These are phyloP conservation scores for Ceratobasidium sp. DNA, from an alignment of 1,284 basidiomycete genomes.

Conservation along the genomic window DNA sequence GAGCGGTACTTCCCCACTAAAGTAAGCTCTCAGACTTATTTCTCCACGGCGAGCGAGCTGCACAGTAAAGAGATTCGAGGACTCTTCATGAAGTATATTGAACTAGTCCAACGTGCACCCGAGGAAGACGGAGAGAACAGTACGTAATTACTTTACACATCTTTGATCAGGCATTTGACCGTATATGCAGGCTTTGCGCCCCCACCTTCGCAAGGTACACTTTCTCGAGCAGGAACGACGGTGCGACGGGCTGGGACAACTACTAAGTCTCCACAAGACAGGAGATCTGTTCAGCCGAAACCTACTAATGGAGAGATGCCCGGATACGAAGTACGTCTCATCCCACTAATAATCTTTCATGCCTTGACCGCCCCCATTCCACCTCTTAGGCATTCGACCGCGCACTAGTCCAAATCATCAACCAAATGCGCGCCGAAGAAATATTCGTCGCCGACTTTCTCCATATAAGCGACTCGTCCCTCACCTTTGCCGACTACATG, in stretches of 20 bases:
- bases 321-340: slow-evolving; percentile 71
- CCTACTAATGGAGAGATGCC: slow-evolving; percentile 66
- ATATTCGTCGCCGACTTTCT: slow-evolving; percentile 92
- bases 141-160: slow-evolving; percentile 53
- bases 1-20: slow-evolving; percentile 1
- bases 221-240: slow-evolving; percentile 56
- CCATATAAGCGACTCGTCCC: slow-evolving; percentile 86
- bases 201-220: slow-evolving; percentile 56
- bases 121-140: slow-evolving; percentile 79
- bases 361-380: background rate
- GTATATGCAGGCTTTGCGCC: slow-evolving; percentile 57
- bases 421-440: slow-evolving; percentile 83
- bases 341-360: too few relatives aligned
- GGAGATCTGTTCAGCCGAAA: slow-evolving; percentile 58
- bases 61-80: slow-evolving; percentile 83
- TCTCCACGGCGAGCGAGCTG: slow-evolving; percentile 82
- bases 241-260: slow-evolving; percentile 81
- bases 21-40: slow-evolving; percentile 75
- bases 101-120: slow-evolving; percentile 68
- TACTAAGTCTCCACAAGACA: slow-evolving; percentile 74
- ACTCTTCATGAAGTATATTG: slow-evolving; percentile 70
- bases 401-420: slow-evolving; percentile 80
- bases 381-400: slow-evolving; percentile 72
- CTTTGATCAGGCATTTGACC: slow-evolving; percentile 40
- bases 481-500: slow-evolving; percentile 97